Evolutionary conservation across 331 rosid species (phyloP).

Genomic region (Erythrophleum ivorense): DNA sequence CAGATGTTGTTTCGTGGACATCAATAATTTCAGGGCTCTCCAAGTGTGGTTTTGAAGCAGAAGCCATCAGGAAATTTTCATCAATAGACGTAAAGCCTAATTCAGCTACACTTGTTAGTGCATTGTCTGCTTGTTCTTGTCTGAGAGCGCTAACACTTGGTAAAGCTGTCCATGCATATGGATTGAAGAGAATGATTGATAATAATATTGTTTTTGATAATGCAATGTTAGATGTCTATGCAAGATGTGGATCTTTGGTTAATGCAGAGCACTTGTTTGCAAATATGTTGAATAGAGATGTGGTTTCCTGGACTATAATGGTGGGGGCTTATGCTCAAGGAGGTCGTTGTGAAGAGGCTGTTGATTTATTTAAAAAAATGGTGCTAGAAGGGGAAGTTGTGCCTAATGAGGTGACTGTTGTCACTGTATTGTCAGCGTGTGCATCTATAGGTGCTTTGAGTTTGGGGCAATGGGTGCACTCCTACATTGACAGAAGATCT

Average conservation of each 20-base stretch:
- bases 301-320: conserved; percentile 79
- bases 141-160: conserved; percentile 56
- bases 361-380: conserved; percentile 60
- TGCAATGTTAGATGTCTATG: conserved; percentile 59
- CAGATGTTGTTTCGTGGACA: conserved; percentile 88
- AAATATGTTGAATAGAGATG: conserved; percentile 64
- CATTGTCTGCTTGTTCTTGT: conserved; percentile 65
- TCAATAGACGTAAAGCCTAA: conserved; percentile 68
- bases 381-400: conserved; percentile 47
- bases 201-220: conserved; percentile 57
- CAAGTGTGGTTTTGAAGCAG: conserved; percentile 66
- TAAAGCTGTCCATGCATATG: conserved; percentile 64
- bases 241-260: conserved; percentile 59
- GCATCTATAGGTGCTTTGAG: conserved; percentile 65
- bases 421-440: conserved; percentile 68
- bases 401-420: conserved; percentile 76
- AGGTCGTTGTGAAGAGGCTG: conserved; percentile 67
- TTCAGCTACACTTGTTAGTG: conserved; percentile 65
- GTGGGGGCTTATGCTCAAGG: conserved; percentile 75
- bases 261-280: conserved; percentile 62
- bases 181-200: conserved; percentile 48
- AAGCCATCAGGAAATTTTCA: conserved; percentile 61
- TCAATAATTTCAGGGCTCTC: conserved; percentile 74
- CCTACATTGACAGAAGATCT: conserved; percentile 46
- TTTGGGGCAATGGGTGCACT: conserved; percentile 80